Percentiles rank a stretch among this genome's conserved stretches.
These are phyloP conservation scores for Fremontodendron californicum DNA, from an alignment of 345 rosid genomes.

Conservation along the genomic window DNA sequence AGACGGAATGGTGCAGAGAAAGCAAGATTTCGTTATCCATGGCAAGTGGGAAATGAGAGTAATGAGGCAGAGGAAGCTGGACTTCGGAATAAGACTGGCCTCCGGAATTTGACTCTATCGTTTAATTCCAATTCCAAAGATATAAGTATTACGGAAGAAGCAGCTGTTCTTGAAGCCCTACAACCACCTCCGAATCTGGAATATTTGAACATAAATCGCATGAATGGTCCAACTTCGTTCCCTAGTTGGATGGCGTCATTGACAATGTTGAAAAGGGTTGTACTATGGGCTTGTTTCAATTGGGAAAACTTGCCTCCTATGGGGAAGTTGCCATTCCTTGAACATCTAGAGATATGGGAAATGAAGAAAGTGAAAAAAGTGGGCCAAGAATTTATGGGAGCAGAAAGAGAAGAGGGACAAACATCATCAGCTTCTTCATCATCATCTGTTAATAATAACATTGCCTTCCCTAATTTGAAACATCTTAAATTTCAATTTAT, in stretches of 20 bases:
- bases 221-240: not conserved
- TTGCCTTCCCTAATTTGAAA: conserved; percentile 1
- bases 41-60: no score
- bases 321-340: not conserved
- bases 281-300: not conserved
- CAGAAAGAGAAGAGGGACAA: not conserved
- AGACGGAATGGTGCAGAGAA: not conserved
- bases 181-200: not conserved
- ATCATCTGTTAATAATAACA: not conserved
- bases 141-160: not conserved
- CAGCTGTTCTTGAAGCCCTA: not conserved
- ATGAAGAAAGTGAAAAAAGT: conserved; percentile 9
- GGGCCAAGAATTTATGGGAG: conserved; percentile 1
- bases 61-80: not conserved
- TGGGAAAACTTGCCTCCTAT: not conserved
- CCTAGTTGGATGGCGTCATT: not conserved
- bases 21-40: no score
- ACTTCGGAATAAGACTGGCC: not conserved
- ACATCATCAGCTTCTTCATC: not conserved
- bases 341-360: conserved; percentile 6
- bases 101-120: not conserved
- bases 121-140: not conserved
- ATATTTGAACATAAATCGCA: not conserved
- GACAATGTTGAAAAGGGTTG: not conserved
- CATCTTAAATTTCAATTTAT: not conserved